Base-by-base conservation (phyloP, 1,284 basidiomycete genomes). In the Phylloboletellus chloephorus region DNA sequence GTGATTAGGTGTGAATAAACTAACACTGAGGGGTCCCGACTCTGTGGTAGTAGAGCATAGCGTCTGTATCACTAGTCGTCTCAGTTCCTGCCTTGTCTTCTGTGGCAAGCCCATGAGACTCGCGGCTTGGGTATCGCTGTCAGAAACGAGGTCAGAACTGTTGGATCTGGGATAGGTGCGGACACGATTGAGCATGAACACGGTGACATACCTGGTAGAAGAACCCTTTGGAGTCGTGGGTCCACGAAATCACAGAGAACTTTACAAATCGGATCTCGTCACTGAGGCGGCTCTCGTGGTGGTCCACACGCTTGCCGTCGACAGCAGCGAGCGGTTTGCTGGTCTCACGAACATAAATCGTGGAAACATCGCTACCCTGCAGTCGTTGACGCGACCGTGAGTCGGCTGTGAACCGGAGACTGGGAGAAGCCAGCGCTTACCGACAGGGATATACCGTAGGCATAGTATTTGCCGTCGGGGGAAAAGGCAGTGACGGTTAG, bases 221-320 rank as follows among this genome's bases (percentile, higher is more conserved):
- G 61, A 90, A 88, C 1, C 87, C 86, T 49, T 78, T 79, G 42
- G 77, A 81, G 59, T 89, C 85, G 42, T 78, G 74, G 7, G 79
- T 78, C 88, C 88, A 90, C 22, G 68, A 67, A 37, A 88, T 72
- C 8, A 64, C 62, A 0, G 80, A 82, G 63, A 88, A 89, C 58
- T 90, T 90, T 51, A 86, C 82, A 56, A 76, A 83, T 41, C 78
- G 72, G 44, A 90, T 65, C 49, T 80, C 79, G 34, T 90, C 87
- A 6, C 65, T 46, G 34, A 88, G 70, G 31, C 79, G 70, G 20
- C 66, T 66, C 13, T 74, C 68, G 51, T 81, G 71, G 46, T 68
- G 69, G 26, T 63, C 71, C 41, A 55, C 58, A 29, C 46, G 61
- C 28, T 66, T 61, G 29, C 68, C 67, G 1, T 68, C 61, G 3